Evolutionary conservation across 768 basidiomycete genomes (phyloP), one percentile per base, ranked within the genome.

Genomic region (Mycena vulgaris): DNA sequence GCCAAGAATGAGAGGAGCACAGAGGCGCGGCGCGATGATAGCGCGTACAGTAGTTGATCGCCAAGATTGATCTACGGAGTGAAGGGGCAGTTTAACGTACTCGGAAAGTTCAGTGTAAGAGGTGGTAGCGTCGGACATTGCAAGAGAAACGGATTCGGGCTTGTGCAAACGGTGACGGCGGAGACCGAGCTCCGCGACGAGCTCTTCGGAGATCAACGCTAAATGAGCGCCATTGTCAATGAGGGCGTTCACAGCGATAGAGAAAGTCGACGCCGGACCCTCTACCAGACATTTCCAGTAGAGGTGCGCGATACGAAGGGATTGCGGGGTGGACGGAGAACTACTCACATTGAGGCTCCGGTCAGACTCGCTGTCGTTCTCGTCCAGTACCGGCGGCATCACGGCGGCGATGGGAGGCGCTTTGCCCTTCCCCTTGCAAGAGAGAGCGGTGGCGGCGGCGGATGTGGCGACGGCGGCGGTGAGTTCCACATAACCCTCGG

Each of bases 1-100:
- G 45, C 59, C 59, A 14, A 61, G 47, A 31, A 61, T n/a, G 27
- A 61, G 16, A 23, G 59, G 59, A 1, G 59, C 28, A 23, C 59
- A 61, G 19, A 61, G 59, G 28, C 28, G 3, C 9, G 16, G 40
- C 4, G 45, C 59, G 2, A 61, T 27, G 4, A 61, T 8, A 30
- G 30, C 8, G 17, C 59, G 59, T 30, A 48, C 42, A 33, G 45
- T 33, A 48, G 33, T 61, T 5, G 59, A 61, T 31, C 30, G 21
- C 59, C 59, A 61, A 48, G 42, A 5, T 47, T 61, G 59, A 16
- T 61, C 59, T 2, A 21, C 2, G 19, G 59, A 61, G 2, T 5
- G 5, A 3, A 31, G 17, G 13, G 25, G 17, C 11, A 61, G 31
- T 23, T 61, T 48, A 2, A 61, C 31, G 47, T 48, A 61, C 31